Evolutionary conservation across 257 asterid species (phyloP).

Genomic region (Plectranthus barbatus): DNA sequence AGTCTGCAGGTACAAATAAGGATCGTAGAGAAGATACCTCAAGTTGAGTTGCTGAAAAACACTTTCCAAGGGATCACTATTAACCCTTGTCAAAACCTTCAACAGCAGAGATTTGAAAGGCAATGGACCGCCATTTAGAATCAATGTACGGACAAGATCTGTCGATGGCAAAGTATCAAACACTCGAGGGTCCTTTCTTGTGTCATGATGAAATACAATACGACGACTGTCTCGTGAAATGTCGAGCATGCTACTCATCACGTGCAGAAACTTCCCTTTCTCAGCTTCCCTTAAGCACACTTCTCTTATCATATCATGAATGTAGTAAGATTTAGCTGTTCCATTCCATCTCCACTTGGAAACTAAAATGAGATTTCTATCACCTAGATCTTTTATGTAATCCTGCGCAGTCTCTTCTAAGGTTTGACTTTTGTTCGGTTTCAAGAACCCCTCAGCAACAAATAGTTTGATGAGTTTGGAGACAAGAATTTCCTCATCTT

Average conservation of each 20-base stretch:
- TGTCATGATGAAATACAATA: neutral
- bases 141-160: neutral
- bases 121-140: neutral
- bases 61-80: neutral
- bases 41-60: conserved; percentile 1
- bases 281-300: neutral
- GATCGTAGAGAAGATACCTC: neutral
- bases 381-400: neutral
- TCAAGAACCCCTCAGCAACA: neutral
- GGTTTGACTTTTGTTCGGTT: neutral
- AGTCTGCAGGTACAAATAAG: no score
- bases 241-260: neutral
- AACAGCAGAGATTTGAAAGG: neutral
- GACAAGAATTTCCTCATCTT: neutral
- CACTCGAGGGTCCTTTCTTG: neutral
- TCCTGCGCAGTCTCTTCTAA: neutral
- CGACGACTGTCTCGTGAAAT: neutral
- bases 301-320: neutral
- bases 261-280: neutral
- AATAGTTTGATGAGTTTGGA: neutral
- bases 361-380: neutral
- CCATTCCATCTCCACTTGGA: neutral
- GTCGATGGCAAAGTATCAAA: no score
- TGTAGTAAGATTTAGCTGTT: neutral
- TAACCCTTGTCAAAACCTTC: neutral